Evolutionary conservation across 2,329 filamentous ascomycete genomes (phyloP), one percentile per base, ranked within the genome.

Genomic region (Diaporthe batatas): DNA sequence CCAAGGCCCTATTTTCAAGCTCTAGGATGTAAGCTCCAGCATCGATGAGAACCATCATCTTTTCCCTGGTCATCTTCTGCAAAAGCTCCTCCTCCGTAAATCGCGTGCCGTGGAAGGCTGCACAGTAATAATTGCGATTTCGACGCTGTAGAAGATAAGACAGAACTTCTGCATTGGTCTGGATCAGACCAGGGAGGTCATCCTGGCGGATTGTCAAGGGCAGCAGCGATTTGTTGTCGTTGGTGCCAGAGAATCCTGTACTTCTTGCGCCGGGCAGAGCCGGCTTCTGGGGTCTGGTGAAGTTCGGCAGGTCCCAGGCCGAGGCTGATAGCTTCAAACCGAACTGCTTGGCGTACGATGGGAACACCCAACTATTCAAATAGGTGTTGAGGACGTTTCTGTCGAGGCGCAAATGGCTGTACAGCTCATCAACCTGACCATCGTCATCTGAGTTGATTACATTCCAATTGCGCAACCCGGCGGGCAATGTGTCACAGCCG

Each of bases 181-280:
- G 89, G 0, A 80, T 77, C 0, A 93, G 83, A 0, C 83, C 79
- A 0, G 84, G 81, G 0, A 94, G 83, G 73, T 94, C 91, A 0
- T 88, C 80, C 68, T 94, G 91, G 25, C 82, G 79, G 25, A 94
- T 89, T 0, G 85, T 90, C n/a, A 90, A 79, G 0, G 92, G 92
- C 0, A 94, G 80, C 44, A 92, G 83, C 0, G 80, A 82, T 49
- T 86, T 84, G 25, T 88, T 90, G 77, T 94, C 92, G 57, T 93
- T 94, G 0, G 92, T 94, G 0, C 92, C 92, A 10, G 90, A 92
- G 78, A 95, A 94, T 0, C 92, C 92, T 0, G 91, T 93, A 0
- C 91, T 74, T 32, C 69, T 72, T 1, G 72, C 69, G 7, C 59
- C 36, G 0, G 23, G 92, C 1, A 86, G 74, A 2, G 81, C 77